Percentiles rank a stretch among this genome's conserved stretches.
These are phyloP conservation scores for Harringtonia aguacate DNA, from an alignment of 2,329 filamentous ascomycete species.

Conservation along the genomic window DNA sequence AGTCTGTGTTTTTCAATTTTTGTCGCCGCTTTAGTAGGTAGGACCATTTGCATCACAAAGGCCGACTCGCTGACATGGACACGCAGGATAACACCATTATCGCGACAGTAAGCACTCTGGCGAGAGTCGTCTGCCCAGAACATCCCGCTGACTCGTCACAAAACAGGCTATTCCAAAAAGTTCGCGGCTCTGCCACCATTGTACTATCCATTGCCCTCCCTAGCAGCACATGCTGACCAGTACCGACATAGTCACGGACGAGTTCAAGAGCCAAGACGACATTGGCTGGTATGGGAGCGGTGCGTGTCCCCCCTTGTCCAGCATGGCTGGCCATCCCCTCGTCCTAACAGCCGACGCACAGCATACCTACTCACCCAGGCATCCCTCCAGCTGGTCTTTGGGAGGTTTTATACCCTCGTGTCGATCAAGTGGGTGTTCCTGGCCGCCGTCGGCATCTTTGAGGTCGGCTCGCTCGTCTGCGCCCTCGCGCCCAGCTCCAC, in stretches of 20 bases:
- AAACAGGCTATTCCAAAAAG: conserved; percentile 24
- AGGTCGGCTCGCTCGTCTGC: conserved; percentile 25
- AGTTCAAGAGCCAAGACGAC: conserved; percentile 26
- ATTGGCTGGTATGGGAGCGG: conserved; percentile 31
- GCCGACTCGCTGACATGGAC: too few species aligned
- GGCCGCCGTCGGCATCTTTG: conserved; percentile 21
- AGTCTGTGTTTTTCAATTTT: conserved; percentile 33
- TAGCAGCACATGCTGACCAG: too few species aligned
- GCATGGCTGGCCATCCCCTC: neutral
- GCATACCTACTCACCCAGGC: conserved; percentile 25
- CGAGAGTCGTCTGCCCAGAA: too few species aligned
- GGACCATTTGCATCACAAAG: too few species aligned
- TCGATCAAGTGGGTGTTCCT: conserved; percentile 23
- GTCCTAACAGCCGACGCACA: too few species aligned
- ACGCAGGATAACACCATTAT: conserved; percentile 23
- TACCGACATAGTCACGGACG: too few species aligned
- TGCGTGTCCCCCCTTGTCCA: neutral
- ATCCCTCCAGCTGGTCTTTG: conserved; percentile 20
- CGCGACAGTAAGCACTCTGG: too few species aligned
- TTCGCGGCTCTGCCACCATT: too few species aligned
- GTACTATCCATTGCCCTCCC: too few species aligned
- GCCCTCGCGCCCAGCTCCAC: conserved; percentile 13
- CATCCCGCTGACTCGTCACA: too few species aligned
- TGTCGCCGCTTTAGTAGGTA: too few species aligned
- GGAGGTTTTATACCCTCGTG: conserved; percentile 26